phyloP scores from a whole-genome alignment of 805 yeast genomes.

The Blastobotrys robertii region DNA sequence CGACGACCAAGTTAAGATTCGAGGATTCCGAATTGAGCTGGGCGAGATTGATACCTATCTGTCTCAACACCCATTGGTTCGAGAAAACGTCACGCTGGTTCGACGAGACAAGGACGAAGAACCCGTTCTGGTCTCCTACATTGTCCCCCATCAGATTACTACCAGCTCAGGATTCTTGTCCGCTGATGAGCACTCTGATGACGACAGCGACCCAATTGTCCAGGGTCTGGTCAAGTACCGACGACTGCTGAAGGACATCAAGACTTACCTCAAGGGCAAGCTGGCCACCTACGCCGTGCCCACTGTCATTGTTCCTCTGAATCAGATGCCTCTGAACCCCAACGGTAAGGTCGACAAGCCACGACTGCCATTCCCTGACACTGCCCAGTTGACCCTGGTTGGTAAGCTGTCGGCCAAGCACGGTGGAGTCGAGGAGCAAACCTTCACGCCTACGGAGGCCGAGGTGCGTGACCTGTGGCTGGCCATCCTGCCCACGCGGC shows the following conservation, averaged over 20 bases:
- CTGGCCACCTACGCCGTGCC: conserved; percentile 93
- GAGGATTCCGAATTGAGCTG: conserved; percentile 96
- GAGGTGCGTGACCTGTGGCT: conserved; percentile 78
- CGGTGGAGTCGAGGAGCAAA: conserved; percentile 34
- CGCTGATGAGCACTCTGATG: conserved; percentile 33
- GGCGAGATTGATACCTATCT: conserved; percentile 98
- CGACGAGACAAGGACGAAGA: conserved; percentile 89
- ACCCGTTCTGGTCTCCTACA: conserved; percentile 80
- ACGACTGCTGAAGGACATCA: conserved; percentile 69
- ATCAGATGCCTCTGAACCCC: conserved; percentile 85
- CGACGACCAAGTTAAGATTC: conserved; percentile 95
- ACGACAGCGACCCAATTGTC: conserved; percentile 50
- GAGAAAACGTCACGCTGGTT: conserved; percentile 89
- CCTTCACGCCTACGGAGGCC: conserved; percentile 54
- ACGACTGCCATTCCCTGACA: conserved; percentile 87
- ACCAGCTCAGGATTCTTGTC: conserved; percentile 36
- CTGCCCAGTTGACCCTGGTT: conserved; percentile 73
- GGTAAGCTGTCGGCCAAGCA: conserved; percentile 35
- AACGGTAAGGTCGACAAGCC: conserved; percentile 98
- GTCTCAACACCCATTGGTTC: conserved; percentile 83
- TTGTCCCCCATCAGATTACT: conserved; percentile 53
- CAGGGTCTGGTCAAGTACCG: conserved; percentile 69
- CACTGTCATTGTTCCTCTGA: conserved; percentile 77
- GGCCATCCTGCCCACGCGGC: conserved; percentile 72
- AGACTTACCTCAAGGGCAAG: conserved; percentile 74